Evolutionary conservation across 2,329 filamentous ascomycete genomes (phyloP), one percentile per base, ranked within the genome.

Genomic region (Fusarium transvaalense): DNA sequence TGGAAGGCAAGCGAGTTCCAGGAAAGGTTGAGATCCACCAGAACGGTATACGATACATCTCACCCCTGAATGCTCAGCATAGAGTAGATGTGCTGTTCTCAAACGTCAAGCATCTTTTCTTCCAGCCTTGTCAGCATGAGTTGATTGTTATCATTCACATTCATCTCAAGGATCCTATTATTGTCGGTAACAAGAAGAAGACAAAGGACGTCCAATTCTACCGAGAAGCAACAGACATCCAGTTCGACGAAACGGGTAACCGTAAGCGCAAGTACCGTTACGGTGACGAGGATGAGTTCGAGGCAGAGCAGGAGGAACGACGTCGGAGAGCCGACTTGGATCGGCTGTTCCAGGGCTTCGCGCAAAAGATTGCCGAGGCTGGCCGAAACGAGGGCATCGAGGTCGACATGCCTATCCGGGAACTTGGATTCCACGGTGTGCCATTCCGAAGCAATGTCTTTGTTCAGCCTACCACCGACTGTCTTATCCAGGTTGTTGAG

Each of bases 141-240:
- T 83, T 99, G 75, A 97, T 99, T 71, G 97, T 99, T 71, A 93
- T 99, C 74, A 97, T 99, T 72, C 96, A 99, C 79, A 92, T 99
- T 58, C 96, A 99, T 78, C 88, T 99, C 50, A 97, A 97, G 82
- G 97, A 97, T 66, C 96, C 96, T 4, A 98, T 99, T 78, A 94
- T 99, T 79, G 92, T 99, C 67, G 96, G 96, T 64, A 98, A 97
- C 86, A 89, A 91, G 82, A 97, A 97, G 83, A 99, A 99, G 88
- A 97, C 96, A 13, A 97, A 96, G 83, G 97, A 99, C 78, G 92
- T 99, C 2, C 97, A 99, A 74, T 99, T 99, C 81, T 97, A 97
- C 76, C 89, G 96, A 55, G 96, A 99, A 82, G 96, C 96, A 5
- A 98, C 96, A 0, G 96, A 99, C 72, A 98, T 99, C 78, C 94